phyloP scores from a whole-genome alignment of 495 filamentous ascomycete species.

The Amphirosellinia nigrospora region DNA sequence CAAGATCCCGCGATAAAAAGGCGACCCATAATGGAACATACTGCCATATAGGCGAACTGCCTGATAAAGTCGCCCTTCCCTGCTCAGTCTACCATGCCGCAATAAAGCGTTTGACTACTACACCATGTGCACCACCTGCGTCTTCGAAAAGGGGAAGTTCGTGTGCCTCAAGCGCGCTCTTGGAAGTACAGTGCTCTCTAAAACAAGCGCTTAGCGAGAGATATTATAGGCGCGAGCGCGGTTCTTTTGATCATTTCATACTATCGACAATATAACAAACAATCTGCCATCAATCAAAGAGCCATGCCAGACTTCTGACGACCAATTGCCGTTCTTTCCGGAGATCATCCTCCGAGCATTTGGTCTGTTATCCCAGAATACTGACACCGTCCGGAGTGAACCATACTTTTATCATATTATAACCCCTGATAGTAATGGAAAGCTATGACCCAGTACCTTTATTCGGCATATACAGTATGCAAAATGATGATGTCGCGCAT shows the following conservation, averaged over 20 bases:
- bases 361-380: slow-evolving; percentile 6
- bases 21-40: too few species aligned
- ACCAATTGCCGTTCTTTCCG: slow-evolving; percentile 13
- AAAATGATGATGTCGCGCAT: slow-evolving; percentile 3
- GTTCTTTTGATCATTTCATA: background rate
- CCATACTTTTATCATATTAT: slow-evolving; percentile 6
- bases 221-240: slow-evolving; percentile 8
- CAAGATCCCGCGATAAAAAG: too few species aligned
- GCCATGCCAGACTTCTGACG: background rate
- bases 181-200: too few species aligned
- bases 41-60: too few species aligned
- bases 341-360: slow-evolving; percentile 18
- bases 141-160: background rate
- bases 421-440: background rate
- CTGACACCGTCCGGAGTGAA: background rate
- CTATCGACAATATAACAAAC: background rate
- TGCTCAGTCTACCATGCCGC: background rate
- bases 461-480: slow-evolving; percentile 18
- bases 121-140: background rate
- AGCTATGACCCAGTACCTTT: background rate
- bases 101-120: background rate
- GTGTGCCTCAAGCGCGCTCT: too few species aligned
- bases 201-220: too few species aligned
- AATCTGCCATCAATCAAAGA: background rate
- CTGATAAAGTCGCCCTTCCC: background rate